Conservation (phyloP, 495 filamentous ascomycete genomes). For the Saxophila tyrrhenica region DNA sequence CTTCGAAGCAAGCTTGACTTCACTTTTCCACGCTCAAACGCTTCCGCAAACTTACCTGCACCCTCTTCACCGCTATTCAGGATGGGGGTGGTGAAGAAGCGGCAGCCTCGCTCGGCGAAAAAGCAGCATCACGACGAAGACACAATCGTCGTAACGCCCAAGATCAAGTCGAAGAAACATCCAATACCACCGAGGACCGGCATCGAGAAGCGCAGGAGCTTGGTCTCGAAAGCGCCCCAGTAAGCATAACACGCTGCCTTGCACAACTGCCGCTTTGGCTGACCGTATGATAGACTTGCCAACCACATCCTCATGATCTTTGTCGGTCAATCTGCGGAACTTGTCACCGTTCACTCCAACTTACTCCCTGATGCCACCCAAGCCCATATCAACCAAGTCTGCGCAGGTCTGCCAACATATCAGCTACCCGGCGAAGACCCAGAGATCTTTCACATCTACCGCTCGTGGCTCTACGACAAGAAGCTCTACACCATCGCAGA, state of each 20-base stretch:
- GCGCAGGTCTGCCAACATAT: not conserved
- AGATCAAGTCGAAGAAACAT: not conserved
- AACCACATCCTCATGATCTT: not conserved
- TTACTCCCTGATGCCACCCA: not conserved
- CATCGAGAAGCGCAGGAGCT: not conserved
- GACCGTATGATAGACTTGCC: not conserved
- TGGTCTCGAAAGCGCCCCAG: not conserved
- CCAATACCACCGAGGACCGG: not conserved
- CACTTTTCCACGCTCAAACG: too few relatives aligned
- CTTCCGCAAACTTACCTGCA: too few relatives aligned
- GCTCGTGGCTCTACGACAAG: not conserved
- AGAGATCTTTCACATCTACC: conserved; percentile 3
- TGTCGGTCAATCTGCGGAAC: not conserved
- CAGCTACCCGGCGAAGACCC: not conserved
- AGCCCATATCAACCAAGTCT: not conserved
- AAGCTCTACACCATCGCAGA: not conserved
- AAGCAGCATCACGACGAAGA: not conserved
- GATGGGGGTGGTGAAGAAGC: not conserved
- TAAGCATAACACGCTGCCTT: too few relatives aligned
- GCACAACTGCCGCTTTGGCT: too few relatives aligned
- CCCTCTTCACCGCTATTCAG: not conserved
- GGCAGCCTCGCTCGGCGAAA: not conserved
- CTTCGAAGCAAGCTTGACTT: too few relatives aligned
- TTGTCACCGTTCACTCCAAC: not conserved
- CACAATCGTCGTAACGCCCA: not conserved